phyloP scores from a whole-genome alignment of 352 stramenopile genomes.

The Globisporangium apiculatum region DNA sequence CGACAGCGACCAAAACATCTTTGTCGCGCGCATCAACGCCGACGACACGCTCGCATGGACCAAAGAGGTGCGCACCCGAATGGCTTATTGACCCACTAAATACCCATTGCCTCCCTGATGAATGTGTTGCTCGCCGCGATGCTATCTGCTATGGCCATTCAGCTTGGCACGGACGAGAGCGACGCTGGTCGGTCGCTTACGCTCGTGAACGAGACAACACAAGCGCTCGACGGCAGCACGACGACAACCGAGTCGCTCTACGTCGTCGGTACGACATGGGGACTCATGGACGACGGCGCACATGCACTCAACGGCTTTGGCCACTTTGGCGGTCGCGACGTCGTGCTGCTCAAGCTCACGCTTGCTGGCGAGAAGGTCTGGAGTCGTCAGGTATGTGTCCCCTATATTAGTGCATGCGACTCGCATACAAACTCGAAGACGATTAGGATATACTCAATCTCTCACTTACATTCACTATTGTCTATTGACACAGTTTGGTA shows the following conservation, averaged over 20 bases:
- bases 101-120: too few relatives aligned
- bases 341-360: conserved; percentile 56
- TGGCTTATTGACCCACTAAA: too few relatives aligned
- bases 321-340: conserved; percentile 56
- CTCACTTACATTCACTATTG: background rate
- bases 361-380: conserved; percentile 44
- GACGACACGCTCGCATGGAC: conserved; percentile 46
- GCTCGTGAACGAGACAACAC: conserved; percentile 39
- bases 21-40: conserved; percentile 38
- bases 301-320: conserved; percentile 71
- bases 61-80: conserved; percentile 23
- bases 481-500: conserved; percentile 37
- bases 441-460: background rate
- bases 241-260: conserved; percentile 32
- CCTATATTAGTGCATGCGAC: too few relatives aligned
- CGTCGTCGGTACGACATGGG: conserved; percentile 60
- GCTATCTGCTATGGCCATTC: too few relatives aligned
- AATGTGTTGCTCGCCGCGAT: too few relatives aligned
- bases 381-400: conserved; percentile 39
- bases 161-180: conserved; percentile 47
- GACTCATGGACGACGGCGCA: conserved; percentile 56
- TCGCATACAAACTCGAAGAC: too few relatives aligned
- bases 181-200: conserved; percentile 49
- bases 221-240: conserved; percentile 4
- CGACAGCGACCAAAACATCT: conserved; percentile 36